Conservation (phyloP, 345 rosid genomes). For the Sonneratia caseolaris region DNA sequence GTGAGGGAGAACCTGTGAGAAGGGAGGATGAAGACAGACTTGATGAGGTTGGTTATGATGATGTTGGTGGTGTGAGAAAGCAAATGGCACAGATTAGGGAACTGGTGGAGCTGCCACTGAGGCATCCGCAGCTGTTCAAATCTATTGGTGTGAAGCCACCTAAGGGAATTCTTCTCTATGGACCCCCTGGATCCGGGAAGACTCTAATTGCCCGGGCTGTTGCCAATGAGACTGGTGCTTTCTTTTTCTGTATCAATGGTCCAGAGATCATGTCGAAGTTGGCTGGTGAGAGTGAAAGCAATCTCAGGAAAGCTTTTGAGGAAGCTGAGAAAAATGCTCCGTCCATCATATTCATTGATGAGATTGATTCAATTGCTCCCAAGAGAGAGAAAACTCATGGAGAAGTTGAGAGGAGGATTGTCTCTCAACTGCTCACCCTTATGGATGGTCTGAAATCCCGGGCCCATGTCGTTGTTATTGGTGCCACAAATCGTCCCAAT, state of each 20-base stretch:
- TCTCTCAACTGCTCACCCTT: slow-evolving; percentile 85
- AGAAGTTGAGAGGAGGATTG: slow-evolving; percentile 96
- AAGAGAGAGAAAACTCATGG: slow-evolving; percentile 94
- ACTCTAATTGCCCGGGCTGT: slow-evolving; percentile 95
- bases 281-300: slow-evolving; percentile 99
- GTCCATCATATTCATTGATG: slow-evolving; percentile 86
- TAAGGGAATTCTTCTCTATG: slow-evolving; percentile 79
- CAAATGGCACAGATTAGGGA: slow-evolving; percentile 99
- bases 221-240: slow-evolving; percentile 94
- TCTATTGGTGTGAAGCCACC: slow-evolving; percentile 99
- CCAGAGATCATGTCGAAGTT: slow-evolving; percentile 95
- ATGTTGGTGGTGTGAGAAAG: slow-evolving; percentile 98
- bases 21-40: slow-evolving; percentile 90
- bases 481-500: slow-evolving; percentile 98
- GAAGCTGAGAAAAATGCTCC: slow-evolving; percentile 98
- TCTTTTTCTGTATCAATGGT: slow-evolving; percentile 92
- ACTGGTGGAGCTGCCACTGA: slow-evolving; percentile 80
- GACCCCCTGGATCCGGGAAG: slow-evolving; percentile 84
- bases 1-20: slow-evolving; percentile 92
- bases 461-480: slow-evolving; percentile 89
- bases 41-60: slow-evolving; percentile 93
- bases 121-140: slow-evolving; percentile 92
- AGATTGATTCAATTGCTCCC: slow-evolving; percentile 93
- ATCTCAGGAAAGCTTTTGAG: slow-evolving; percentile 92
- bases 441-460: slow-evolving; percentile 94